A percentile compares a stretch with the other conserved stretches of the same genome.
Conservation (phyloP, 768 basidiomycete genomes). For the Tylopilus felleus region DNA sequence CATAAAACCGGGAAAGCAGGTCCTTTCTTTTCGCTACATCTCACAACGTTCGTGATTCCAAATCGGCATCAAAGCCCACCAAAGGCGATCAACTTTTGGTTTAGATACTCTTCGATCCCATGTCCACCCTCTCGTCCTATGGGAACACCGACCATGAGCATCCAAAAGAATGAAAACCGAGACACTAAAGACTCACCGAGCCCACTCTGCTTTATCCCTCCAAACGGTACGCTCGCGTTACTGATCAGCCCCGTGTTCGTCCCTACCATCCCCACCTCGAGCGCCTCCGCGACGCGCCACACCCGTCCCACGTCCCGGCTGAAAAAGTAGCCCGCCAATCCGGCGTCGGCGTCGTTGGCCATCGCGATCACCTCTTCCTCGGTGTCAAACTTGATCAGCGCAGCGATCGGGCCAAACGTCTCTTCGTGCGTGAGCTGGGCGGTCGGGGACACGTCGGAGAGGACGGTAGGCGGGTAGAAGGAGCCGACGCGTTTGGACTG, state of each 20-base stretch:
- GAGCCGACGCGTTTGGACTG: constrained; percentile 33
- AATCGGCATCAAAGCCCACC: constrained; percentile 52
- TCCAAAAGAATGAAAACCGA: neutral
- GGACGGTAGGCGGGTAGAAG: constrained; percentile 87
- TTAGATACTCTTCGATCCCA: constrained; percentile 89
- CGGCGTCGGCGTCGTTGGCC: constrained; percentile 81
- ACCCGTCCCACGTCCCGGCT: constrained; percentile 80
- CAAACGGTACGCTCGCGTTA: constrained; percentile 80
- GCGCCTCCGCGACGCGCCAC: constrained; percentile 91
- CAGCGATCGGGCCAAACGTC: constrained; percentile 93
- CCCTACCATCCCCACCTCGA: constrained; percentile 94
- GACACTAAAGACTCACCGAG: constrained; percentile 38
- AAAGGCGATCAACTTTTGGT: constrained; percentile 75
- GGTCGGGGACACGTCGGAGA: constrained; percentile 72
- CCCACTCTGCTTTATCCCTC: constrained; percentile 90
- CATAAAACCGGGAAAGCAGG: neutral
- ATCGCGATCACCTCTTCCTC: constrained; percentile 88
- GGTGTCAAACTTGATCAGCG: constrained; percentile 84
- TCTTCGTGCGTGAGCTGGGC: constrained; percentile 77
- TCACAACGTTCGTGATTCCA: neutral
- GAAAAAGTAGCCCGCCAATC: constrained; percentile 95
- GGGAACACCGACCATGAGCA: neutral
- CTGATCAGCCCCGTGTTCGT: constrained; percentile 79
- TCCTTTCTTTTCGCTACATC: neutral
- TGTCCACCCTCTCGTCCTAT: constrained; percentile 81